Base-by-base conservation (phyloP, 73 alveolate genomes). In the Paraurostyla sp. region DNA sequence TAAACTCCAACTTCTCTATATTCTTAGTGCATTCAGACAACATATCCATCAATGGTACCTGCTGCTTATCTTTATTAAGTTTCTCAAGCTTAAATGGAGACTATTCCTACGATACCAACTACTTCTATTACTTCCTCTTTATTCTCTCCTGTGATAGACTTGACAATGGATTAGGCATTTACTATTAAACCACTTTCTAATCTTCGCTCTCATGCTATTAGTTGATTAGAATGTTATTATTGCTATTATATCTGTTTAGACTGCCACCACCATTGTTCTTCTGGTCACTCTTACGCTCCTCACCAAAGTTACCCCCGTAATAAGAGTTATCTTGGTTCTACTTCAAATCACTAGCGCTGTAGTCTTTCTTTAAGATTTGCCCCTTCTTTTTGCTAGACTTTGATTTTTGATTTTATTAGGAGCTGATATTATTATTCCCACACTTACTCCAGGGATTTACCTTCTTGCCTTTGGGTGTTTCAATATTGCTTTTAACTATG, bases 401-500 rank as follows among this genome's bases (percentile, higher is more conserved):
- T 2, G 29, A 32, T 43, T 48, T 49, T 36, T 38, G 58, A 1
- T 40, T 16, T 35, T 3, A 11, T 25, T 25, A 30, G 9, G 7
- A 36, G 46, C 46, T 65, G n/a, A n/a, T n/a, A n/a, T n/a, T n/a
- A n/a, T n/a, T n/a, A n/a, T n/a, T n/a, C n/a, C n/a, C n/a, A n/a
- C n/a, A n/a, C n/a, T n/a, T n/a, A n/a, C 41, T 65, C 46, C 82
- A 25, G 18, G 58, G 82, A n/a, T 22, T 65, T 6, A 6, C 40
- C 58, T 40, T 65, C 58, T 65, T 65, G 4, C 6, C 40, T 65
- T 65, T 36, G 82, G 69, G 82, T n/a, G 60, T 65, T 65, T 65
- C 82, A 2, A 65, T 22, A 11, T 23, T 6, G 25, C 82, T 65
- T 22, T 65, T 65, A 2, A 23, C 42, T 38, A 38, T 2, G 11